These are phyloP conservation scores for Komagataella phaffii DNA, from an alignment of 805 yeast species.

Conservation along the genomic window DNA sequence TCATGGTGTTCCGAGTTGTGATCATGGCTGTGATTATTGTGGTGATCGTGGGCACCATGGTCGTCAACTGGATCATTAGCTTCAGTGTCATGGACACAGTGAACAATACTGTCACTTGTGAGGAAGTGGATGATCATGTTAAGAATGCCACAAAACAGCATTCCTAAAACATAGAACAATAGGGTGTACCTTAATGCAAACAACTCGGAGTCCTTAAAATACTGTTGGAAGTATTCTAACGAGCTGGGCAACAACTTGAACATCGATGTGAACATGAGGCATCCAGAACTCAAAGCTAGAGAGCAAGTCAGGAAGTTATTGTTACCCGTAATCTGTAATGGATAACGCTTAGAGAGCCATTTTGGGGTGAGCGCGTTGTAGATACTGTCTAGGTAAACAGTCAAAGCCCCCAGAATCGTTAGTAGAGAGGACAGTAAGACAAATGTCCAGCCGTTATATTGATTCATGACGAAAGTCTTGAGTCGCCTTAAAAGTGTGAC, in stretches of 20 bases:
- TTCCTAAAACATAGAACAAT: constrained; percentile 31
- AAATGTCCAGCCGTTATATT: constrained; percentile 49
- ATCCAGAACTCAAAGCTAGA: constrained; percentile 70
- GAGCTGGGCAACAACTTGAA: constrained; percentile 69
- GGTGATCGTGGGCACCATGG: constrained; percentile 5
- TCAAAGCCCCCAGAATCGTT: constrained; percentile 58
- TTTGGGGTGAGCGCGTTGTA: constrained; percentile 30
- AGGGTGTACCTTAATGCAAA: neutral
- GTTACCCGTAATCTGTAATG: constrained; percentile 44
- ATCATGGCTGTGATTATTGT: constrained; percentile 2
- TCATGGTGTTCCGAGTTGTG: neutral
- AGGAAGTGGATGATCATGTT: constrained; percentile 57
- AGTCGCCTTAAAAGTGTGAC: neutral
- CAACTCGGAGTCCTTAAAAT: neutral
- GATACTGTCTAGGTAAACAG: constrained; percentile 48
- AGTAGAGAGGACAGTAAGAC: constrained; percentile 54
- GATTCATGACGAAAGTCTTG: neutral
- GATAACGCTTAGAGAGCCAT: constrained; percentile 20
- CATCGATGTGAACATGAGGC: constrained; percentile 66
- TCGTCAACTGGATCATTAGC: constrained; percentile 13
- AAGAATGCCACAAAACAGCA: constrained; percentile 40
- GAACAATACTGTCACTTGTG: constrained; percentile 75
- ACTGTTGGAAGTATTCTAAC: constrained; percentile 23
- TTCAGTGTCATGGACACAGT: constrained; percentile 49
- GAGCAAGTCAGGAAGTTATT: constrained; percentile 60